Percentiles rank a stretch among this genome's conserved stretches.
These are phyloP conservation scores for Croton setiger DNA, from an alignment of 441 rosid genomes.

Conservation along the genomic window DNA sequence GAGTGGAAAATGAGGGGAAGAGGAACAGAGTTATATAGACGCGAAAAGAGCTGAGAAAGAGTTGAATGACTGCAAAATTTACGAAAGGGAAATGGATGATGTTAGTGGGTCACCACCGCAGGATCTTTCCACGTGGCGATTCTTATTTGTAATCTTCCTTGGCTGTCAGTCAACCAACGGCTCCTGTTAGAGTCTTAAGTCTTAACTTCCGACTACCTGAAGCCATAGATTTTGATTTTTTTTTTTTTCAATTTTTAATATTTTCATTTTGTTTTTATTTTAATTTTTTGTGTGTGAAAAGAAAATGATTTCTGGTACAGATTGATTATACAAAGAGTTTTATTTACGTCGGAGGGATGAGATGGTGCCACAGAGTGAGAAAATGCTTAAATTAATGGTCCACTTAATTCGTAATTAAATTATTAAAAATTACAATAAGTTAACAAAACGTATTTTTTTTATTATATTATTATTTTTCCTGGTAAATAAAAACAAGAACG, in stretches of 20 bases:
- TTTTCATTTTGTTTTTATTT: no score
- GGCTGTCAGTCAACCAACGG: slow-evolving; percentile 49
- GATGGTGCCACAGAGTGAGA: background rate
- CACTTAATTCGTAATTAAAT: background rate
- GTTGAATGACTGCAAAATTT: background rate
- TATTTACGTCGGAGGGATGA: background rate
- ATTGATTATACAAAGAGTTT: background rate
- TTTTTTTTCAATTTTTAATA: background rate
- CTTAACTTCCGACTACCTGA: background rate
- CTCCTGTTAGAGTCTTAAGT: slow-evolving; percentile 17
- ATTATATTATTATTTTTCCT: no score
- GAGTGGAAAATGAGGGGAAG: slow-evolving; percentile 8
- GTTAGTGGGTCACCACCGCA: slow-evolving; percentile 21
- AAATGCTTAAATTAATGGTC: background rate
- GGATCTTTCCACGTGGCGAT: slow-evolving; percentile 34
- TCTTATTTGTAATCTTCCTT: background rate
- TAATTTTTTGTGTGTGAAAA: slow-evolving; percentile 7
- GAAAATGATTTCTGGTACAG: background rate
- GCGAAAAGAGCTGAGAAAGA: background rate
- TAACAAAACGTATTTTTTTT: background rate
- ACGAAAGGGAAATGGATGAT: slow-evolving; percentile 27
- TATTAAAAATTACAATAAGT: background rate
- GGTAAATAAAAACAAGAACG: background rate
- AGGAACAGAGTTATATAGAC: slow-evolving; percentile 27
- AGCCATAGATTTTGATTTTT: background rate